Conservation (phyloP, 2,329 filamentous ascomycete species). For the Emmonsiellopsis sp. region DNA sequence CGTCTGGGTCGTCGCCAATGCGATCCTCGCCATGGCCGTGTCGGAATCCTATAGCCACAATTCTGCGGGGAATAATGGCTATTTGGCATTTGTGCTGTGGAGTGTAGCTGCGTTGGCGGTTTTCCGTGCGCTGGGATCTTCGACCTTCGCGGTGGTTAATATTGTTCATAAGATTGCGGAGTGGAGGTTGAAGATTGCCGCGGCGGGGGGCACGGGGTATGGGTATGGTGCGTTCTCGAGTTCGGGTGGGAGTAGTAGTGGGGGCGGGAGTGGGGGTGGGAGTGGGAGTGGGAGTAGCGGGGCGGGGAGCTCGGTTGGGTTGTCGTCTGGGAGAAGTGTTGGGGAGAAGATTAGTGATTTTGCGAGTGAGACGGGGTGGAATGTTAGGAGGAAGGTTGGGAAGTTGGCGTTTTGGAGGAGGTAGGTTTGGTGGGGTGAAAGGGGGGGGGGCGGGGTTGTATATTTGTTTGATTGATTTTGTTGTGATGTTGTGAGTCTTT, state of each 20-base stretch:
- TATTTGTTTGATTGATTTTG: not conserved
- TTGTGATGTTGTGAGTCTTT: not conserved
- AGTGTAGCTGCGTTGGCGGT: slow-evolving; percentile 74
- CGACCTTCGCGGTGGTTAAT: slow-evolving; percentile 76
- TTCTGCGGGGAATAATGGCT: slow-evolving; percentile 72
- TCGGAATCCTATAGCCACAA: slow-evolving; percentile 71
- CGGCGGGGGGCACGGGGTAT: slow-evolving; percentile 15
- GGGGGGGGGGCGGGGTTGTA: not conserved
- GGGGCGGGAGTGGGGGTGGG: not conserved
- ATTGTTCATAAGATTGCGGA: slow-evolving; percentile 77
- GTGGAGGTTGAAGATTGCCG: slow-evolving; percentile 59
- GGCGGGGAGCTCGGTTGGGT: slow-evolving; percentile 7
- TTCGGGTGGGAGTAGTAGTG: slow-evolving; percentile 1
- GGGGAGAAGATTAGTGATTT: slow-evolving; percentile 27
- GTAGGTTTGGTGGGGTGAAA: slow-evolving; percentile 9
- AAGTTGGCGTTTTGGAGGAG: slow-evolving; percentile 35
- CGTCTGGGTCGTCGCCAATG: slow-evolving; percentile 87
- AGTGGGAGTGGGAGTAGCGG: not conserved
- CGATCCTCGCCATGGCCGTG: slow-evolving; percentile 85
- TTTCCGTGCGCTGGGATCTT: slow-evolving; percentile 76
- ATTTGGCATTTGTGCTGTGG: slow-evolving; percentile 91
- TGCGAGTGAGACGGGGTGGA: slow-evolving; percentile 27
- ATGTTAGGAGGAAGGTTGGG: slow-evolving; percentile 21
- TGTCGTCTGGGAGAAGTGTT: slow-evolving; percentile 20
- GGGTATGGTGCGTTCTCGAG: slow-evolving; percentile 8